Evolutionary conservation across 2,329 filamentous ascomycete species (phyloP).

Genomic region (Ceratocystis eucalypticola): DNA sequence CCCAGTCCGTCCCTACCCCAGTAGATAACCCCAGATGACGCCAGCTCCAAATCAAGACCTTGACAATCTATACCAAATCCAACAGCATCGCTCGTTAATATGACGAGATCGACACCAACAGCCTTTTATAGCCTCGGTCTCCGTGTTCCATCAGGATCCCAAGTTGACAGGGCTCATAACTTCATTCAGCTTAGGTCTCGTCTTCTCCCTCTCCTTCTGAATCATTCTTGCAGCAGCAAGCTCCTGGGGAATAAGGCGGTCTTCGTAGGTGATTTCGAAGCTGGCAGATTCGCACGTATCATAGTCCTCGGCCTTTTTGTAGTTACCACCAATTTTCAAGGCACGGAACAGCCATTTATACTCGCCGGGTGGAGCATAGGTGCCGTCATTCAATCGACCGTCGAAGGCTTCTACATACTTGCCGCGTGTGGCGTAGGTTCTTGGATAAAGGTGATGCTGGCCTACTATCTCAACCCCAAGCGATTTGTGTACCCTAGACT

Average conservation of each 20-base stretch:
- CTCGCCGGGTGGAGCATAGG: constrained; percentile 34
- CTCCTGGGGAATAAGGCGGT: background rate
- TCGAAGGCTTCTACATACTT: constrained; percentile 29
- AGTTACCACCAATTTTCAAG: constrained; percentile 39
- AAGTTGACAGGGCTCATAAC: background rate
- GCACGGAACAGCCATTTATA: constrained; percentile 39
- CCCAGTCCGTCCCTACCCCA: background rate
- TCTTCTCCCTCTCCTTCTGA: background rate
- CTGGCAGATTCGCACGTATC: constrained; percentile 31
- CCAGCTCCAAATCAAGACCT: background rate
- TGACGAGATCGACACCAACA: background rate
- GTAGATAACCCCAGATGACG: background rate
- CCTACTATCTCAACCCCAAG: constrained; percentile 33
- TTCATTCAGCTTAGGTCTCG: background rate
- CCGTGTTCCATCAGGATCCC: background rate
- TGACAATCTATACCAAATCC: background rate
- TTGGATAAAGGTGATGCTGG: constrained; percentile 32
- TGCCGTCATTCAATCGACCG: constrained; percentile 35
- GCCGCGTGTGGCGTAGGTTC: constrained; percentile 22
- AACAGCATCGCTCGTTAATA: background rate
- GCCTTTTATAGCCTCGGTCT: background rate
- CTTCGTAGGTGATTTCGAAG: constrained; percentile 35
- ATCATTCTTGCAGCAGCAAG: background rate
- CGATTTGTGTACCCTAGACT: constrained; percentile 22
- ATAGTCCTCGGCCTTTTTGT: constrained; percentile 33